These are phyloP conservation scores for Arthrobotrys musiformis DNA, from an alignment of 2,329 filamentous ascomycete species.

Conservation along the genomic window DNA sequence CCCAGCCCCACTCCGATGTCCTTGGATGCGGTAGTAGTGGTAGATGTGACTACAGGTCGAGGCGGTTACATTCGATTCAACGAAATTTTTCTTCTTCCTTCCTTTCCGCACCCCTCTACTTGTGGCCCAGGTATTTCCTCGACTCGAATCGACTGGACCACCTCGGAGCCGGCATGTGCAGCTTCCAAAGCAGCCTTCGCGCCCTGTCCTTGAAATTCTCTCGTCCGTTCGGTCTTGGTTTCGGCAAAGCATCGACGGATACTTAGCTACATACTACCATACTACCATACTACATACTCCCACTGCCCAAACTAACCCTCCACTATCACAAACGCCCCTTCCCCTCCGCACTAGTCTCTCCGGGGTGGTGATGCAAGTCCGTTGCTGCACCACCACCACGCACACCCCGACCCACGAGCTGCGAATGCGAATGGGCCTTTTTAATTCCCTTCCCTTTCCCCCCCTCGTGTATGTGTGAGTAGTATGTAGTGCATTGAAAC, in stretches of 20 bases:
- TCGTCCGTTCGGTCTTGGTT: slow-evolving; percentile 36
- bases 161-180: slow-evolving; percentile 42
- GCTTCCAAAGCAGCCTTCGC: slow-evolving; percentile 32
- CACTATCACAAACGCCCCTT: slow-evolving; percentile 6
- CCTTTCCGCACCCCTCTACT: slow-evolving; percentile 19
- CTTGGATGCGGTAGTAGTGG: not conserved
- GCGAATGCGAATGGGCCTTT: slow-evolving; percentile 20
- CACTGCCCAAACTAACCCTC: not conserved
- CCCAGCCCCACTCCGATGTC: slow-evolving; percentile 42
- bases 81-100: slow-evolving; percentile 19
- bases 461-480: too few relatives aligned
- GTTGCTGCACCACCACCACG: slow-evolving; percentile 36
- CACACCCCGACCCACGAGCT: slow-evolving; percentile 14
- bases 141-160: slow-evolving; percentile 15
- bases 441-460: slow-evolving; percentile 21
- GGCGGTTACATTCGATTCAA: slow-evolving; percentile 50
- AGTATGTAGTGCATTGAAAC: slow-evolving; percentile 19
- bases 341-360: slow-evolving; percentile 11
- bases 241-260: slow-evolving; percentile 51
- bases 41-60: slow-evolving; percentile 26
- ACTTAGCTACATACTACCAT: slow-evolving; percentile 44
- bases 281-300: too few relatives aligned
- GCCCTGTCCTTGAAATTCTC: slow-evolving; percentile 42
- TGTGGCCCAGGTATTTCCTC: slow-evolving; percentile 11
- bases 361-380: slow-evolving; percentile 50